Percentiles rank a stretch among this genome's conserved stretches.
Evolutionary conservation across 2,329 filamentous ascomycete species (phyloP).

Genomic region (Coleophoma eucalyptorum): DNA sequence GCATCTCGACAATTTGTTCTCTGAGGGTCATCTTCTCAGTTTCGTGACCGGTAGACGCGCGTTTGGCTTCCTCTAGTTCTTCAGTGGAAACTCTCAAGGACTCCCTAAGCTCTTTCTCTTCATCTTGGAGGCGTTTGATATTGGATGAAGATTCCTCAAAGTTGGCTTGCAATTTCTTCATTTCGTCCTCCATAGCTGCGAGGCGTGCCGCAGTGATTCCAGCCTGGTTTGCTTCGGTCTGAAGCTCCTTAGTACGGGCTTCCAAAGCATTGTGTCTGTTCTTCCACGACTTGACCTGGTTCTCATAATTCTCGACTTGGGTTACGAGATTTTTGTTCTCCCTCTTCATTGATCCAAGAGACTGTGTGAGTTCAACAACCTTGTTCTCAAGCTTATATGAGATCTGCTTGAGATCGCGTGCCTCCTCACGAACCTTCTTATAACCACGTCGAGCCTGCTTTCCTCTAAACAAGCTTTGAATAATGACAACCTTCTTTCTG

Average conservation of each 20-base stretch:
- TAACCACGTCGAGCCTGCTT: slow-evolving; percentile 77
- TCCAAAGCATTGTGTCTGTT: slow-evolving; percentile 87
- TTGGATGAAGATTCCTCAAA: slow-evolving; percentile 89
- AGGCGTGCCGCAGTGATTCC: slow-evolving; percentile 91
- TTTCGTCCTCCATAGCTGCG: slow-evolving; percentile 90
- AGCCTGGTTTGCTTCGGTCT: slow-evolving; percentile 95
- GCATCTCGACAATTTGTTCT: slow-evolving; percentile 83
- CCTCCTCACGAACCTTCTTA: slow-evolving; percentile 90
- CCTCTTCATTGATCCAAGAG: slow-evolving; percentile 83
- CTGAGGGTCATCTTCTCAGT: slow-evolving; percentile 81
- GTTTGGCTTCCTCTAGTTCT: slow-evolving; percentile 76
- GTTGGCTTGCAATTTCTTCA: slow-evolving; percentile 83
- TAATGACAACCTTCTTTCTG: slow-evolving; percentile 80
- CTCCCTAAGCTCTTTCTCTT: slow-evolving; percentile 82
- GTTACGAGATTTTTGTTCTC: slow-evolving; percentile 87
- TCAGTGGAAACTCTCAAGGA: slow-evolving; percentile 74
- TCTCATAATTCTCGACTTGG: slow-evolving; percentile 94
- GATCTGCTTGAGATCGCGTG: slow-evolving; percentile 97
- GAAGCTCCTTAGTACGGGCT: slow-evolving; percentile 85
- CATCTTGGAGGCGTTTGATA: slow-evolving; percentile 91
- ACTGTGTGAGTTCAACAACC: slow-evolving; percentile 96
- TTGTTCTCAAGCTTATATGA: slow-evolving; percentile 99
- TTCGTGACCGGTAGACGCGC: slow-evolving; percentile 72
- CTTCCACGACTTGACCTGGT: slow-evolving; percentile 94
- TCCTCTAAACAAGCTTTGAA: slow-evolving; percentile 92